Evolutionary conservation across 257 asterid genomes (phyloP).

Genomic region (Nicotiana tabacum): DNA sequence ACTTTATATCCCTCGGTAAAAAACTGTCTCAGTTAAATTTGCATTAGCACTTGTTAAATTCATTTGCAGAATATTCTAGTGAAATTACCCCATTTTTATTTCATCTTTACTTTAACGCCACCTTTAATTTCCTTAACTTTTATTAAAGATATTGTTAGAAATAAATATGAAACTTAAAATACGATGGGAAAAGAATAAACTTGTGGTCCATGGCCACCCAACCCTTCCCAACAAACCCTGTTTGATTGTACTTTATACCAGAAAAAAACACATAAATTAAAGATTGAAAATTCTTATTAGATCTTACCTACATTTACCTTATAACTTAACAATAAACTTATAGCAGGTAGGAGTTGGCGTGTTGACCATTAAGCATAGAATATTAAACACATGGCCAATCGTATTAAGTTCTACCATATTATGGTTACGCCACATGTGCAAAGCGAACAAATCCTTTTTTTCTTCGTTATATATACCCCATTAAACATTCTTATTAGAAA

Average conservation of each 20-base stretch:
- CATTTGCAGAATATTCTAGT: background rate
- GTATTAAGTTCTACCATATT: background rate
- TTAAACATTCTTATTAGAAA: too few relatives aligned
- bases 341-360: background rate
- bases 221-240: background rate
- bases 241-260: background rate
- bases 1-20: too few relatives aligned
- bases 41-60: background rate
- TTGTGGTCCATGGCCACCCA: slow-evolving; percentile 2
- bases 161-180: background rate
- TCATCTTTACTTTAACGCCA: background rate
- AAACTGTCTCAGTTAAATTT: background rate
- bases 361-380: background rate
- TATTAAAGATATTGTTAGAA: background rate
- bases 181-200: background rate
- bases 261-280: background rate
- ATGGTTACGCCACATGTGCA: background rate
- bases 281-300: background rate
- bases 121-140: background rate
- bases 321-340: background rate
- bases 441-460: background rate
- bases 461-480: too few relatives aligned
- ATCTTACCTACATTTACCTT: background rate
- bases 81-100: background rate
- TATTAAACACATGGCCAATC: background rate